Base-by-base conservation (phyloP, 2,329 filamentous ascomycete species). In the Zasmidium angulare region DNA sequence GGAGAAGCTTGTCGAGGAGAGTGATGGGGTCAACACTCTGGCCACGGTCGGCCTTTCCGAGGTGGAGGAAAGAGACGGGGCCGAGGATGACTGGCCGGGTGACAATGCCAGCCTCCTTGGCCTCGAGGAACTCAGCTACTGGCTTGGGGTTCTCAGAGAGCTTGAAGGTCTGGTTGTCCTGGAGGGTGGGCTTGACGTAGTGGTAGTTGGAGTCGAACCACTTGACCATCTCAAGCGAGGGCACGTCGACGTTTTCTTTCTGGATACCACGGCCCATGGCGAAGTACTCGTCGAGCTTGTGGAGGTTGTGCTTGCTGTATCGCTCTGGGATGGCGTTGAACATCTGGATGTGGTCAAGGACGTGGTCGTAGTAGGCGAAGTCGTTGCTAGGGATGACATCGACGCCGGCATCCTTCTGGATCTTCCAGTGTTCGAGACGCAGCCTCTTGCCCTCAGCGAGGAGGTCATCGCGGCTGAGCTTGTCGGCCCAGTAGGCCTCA, bases 201-300 rank as follows among this genome's bases (percentile, higher is more conserved):
- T 98, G 95, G 89, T 99, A 99, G 89, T 99, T 99, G 68, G 92
- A 96, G 86, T 99, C 95, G 77, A 99, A 99, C 95, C 95, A 99
- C 86, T 99, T 99, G 74, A 99, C 95, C 95, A 99, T 99, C 86
- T 99, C 95, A 53, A 71, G 63, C n/a, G 63, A 76, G 71, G 93
- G 91, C 68, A 98, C 95, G 79, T 99, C 95, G 71, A 98, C 85
- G 78, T 90, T 86, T 75, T 88, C 86, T 87, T 91, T 96, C 83
- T 99, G 95, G 82, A 96, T 93, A 76, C 95, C 95, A 88, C 95
- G 91, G 75, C 95, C 95, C 91, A 99, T 96, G 80, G 95, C 95
- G 76, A 99, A 99, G 88, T 97, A 98, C 83, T 96, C 89, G 82
- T 99, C 95, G 77, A 99, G 83, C 68, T 86, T 80, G 79, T 93